A percentile compares a stretch with the other conserved stretches of the same genome.
phyloP scores from a whole-genome alignment of 2,329 filamentous ascomycete genomes.

The Colletotrichum camelliae region DNA sequence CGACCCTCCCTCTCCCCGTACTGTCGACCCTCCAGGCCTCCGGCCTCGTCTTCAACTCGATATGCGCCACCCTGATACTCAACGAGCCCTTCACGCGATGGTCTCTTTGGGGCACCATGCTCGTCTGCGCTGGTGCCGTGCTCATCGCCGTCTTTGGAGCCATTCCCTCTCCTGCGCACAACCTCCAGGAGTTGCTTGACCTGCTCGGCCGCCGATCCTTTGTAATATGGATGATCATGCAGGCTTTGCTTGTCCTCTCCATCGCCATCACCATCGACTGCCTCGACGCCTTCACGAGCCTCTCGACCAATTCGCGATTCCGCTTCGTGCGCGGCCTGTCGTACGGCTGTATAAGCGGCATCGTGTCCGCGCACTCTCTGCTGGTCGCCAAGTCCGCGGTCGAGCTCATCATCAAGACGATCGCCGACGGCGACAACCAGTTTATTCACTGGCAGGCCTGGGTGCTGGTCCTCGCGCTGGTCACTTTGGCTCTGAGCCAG shows the following conservation, averaged over 20 bases:
- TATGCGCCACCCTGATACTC: constrained; percentile 92
- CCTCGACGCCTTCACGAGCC: constrained; percentile 53
- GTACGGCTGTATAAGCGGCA: constrained; percentile 90
- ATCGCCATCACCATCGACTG: constrained; percentile 70
- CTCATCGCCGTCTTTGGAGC: constrained; percentile 94
- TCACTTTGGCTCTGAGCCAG: constrained; percentile 84
- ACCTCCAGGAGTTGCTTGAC: constrained; percentile 77
- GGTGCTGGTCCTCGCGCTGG: constrained; percentile 83
- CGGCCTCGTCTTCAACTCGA: constrained; percentile 96
- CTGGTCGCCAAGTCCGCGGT: constrained; percentile 96
- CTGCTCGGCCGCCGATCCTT: constrained; percentile 79
- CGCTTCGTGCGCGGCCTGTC: constrained; percentile 81
- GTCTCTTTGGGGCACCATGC: constrained; percentile 87
- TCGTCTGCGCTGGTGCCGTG: constrained; percentile 88
- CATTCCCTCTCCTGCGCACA: constrained; percentile 91
- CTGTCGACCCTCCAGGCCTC: constrained; percentile 95
- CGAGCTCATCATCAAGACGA: constrained; percentile 86
- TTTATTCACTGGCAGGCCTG: constrained; percentile 96
- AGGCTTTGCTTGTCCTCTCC: constrained; percentile 72
- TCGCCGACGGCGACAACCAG: constrained; percentile 86
- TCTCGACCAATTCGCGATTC: constrained; percentile 68
- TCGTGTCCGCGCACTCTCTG: constrained; percentile 90
- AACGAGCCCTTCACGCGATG: constrained; percentile 93
- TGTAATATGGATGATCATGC: constrained; percentile 86
- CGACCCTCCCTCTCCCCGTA: constrained; percentile 90